A percentile compares a stretch with the other conserved stretches of the same genome.
phyloP scores from a whole-genome alignment of 768 basidiomycete genomes.

The Nidularia pulvinata region DNA sequence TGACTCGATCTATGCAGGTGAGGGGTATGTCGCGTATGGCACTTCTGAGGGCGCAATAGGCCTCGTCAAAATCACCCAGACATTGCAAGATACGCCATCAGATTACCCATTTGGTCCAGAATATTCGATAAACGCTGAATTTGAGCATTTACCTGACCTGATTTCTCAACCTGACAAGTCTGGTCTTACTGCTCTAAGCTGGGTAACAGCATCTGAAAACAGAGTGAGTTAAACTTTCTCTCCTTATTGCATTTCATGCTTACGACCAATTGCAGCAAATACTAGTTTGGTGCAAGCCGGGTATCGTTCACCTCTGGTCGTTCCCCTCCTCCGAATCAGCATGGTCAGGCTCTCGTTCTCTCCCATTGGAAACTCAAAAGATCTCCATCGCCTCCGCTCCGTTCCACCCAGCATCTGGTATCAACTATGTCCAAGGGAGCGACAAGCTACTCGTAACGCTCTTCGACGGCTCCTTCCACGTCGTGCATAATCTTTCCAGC shows the following conservation, averaged over 20 bases:
- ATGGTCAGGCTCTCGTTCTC: conserved; percentile 51
- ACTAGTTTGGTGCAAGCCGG: conserved; percentile 60
- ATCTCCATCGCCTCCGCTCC: conserved; percentile 59
- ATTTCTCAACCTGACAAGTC: conserved; percentile 37
- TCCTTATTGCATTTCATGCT: background rate
- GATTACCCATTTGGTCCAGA: conserved; percentile 24
- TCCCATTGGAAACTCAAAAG: conserved; percentile 45
- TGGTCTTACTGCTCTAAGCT: conserved; percentile 51
- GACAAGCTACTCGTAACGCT: conserved; percentile 62
- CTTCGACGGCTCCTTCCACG: conserved; percentile 72
- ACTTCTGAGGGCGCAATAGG: conserved; percentile 58
- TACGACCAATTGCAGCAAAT: conserved; percentile 36
- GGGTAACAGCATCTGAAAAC: conserved; percentile 42
- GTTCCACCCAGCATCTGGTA: conserved; percentile 58
- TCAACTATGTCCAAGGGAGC: conserved; percentile 45
- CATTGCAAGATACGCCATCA: conserved; percentile 21
- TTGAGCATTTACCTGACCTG: conserved; percentile 21
- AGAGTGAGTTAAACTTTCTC: conserved; percentile 27
- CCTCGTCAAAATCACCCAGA: conserved; percentile 54
- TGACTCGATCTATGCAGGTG: conserved; percentile 33
- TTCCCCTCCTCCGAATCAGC: conserved; percentile 9
- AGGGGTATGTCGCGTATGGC: conserved; percentile 57
- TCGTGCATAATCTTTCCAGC: conserved; percentile 47
- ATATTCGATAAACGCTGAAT: conserved; percentile 27
- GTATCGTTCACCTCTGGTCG: conserved; percentile 61